These are phyloP conservation scores for Murraya koenigii DNA, from an alignment of 345 rosid genomes.

Conservation along the genomic window DNA sequence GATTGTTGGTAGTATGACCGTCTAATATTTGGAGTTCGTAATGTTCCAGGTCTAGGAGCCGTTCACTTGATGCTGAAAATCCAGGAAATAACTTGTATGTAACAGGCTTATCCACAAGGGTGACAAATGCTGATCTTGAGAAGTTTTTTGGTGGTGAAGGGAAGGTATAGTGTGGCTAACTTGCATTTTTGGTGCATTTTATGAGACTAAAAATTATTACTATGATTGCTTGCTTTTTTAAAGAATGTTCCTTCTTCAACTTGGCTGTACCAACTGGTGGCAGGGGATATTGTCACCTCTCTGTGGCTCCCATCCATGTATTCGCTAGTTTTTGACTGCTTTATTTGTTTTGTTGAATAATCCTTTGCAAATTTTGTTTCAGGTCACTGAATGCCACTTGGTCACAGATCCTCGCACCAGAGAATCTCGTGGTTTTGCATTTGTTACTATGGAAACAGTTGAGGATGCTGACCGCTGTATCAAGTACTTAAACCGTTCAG, in stretches of 20 bases:
- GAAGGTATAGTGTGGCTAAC: slow-evolving; percentile 37
- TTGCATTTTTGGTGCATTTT: neutral
- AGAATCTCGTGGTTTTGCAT: slow-evolving; percentile 75
- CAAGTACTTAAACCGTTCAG: slow-evolving; percentile 57
- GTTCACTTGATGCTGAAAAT: slow-evolving; percentile 37
- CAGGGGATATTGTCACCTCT: neutral
- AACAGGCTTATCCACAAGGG: slow-evolving; percentile 62
- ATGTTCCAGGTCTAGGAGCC: slow-evolving; percentile 56
- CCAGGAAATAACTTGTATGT: slow-evolving; percentile 69
- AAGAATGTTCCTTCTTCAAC: neutral
- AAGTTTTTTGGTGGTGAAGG: slow-evolving; percentile 57
- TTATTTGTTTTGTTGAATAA: neutral
- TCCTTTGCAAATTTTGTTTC: slow-evolving; percentile 18
- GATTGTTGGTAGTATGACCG: neutral
- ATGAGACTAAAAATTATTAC: neutral
- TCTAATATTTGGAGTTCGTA: neutral
- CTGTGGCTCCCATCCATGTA: neutral
- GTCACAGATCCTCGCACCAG: slow-evolving; percentile 56
- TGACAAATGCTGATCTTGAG: slow-evolving; percentile 45
- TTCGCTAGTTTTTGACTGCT: neutral
- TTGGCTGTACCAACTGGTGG: neutral
- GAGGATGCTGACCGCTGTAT: slow-evolving; percentile 61
- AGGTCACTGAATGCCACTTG: slow-evolving; percentile 60
- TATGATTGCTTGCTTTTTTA: neutral
- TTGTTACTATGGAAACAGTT: slow-evolving; percentile 54